Evolutionary conservation across 106 monocot species (phyloP).

Genomic region (Acorus calamus): DNA sequence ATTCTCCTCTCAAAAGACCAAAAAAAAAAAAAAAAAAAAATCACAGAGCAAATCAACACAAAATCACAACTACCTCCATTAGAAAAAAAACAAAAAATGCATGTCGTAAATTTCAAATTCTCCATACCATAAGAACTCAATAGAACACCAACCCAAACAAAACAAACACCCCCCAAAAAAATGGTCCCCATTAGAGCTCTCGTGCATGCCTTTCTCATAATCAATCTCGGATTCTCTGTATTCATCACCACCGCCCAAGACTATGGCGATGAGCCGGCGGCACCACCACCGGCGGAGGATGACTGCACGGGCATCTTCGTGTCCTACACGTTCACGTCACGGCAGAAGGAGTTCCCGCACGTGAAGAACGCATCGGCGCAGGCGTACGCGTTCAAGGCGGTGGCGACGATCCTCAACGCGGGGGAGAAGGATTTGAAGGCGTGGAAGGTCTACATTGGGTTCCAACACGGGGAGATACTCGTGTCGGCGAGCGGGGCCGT

Average conservation of each 20-base stretch:
- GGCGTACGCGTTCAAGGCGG: slow-evolving; percentile 71
- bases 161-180: too few species aligned
- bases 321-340: slow-evolving; percentile 48
- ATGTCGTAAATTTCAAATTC: too few species aligned
- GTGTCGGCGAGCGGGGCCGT: slow-evolving; percentile 69
- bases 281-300: slow-evolving; percentile 33
- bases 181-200: too few species aligned
- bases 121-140: too few species aligned
- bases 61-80: too few species aligned
- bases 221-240: neutral
- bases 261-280: slow-evolving; percentile 5
- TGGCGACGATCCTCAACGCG: slow-evolving; percentile 66
- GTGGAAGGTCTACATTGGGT: slow-evolving; percentile 83
- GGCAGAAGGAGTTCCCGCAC: slow-evolving; percentile 62
- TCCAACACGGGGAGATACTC: slow-evolving; percentile 81
- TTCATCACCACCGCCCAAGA: slow-evolving; percentile 14
- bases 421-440: slow-evolving; percentile 56
- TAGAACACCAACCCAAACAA: too few species aligned
- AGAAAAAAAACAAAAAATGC: too few species aligned
- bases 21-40: too few species aligned
- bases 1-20: too few species aligned
- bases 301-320: slow-evolving; percentile 55
- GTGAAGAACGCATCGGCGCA: slow-evolving; percentile 89
- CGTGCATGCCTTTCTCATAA: slow-evolving; percentile 3
- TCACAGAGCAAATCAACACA: too few species aligned